These are phyloP conservation scores for Exophiala bonariae DNA, from an alignment of 2,329 filamentous ascomycete genomes.

Conservation along the genomic window DNA sequence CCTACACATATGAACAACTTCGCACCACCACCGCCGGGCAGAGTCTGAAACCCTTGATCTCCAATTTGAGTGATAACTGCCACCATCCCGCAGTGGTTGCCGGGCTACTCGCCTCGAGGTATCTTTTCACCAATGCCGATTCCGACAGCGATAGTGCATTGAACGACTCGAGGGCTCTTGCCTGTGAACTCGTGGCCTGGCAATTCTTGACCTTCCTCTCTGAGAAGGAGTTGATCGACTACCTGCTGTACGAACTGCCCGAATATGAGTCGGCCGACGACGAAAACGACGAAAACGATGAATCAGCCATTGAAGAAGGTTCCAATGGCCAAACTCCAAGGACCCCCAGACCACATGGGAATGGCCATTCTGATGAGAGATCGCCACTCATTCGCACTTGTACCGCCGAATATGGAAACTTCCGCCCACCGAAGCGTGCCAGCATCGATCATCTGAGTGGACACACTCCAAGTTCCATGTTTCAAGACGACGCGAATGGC, in stretches of 20 bases:
- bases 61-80: slow-evolving; percentile 40
- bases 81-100: slow-evolving; percentile 46
- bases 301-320: slow-evolving; percentile 10
- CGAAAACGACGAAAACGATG: slow-evolving; percentile 3
- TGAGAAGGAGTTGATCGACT: slow-evolving; percentile 58
- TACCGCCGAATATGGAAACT: slow-evolving; percentile 11
- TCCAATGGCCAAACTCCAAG: background rate
- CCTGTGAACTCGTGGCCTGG: slow-evolving; percentile 64
- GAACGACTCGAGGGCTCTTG: slow-evolving; percentile 56
- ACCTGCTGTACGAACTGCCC: slow-evolving; percentile 55
- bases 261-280: slow-evolving; percentile 11
- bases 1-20: slow-evolving; percentile 47
- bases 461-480: slow-evolving; percentile 7
- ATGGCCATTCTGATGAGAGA: slow-evolving; percentile 26
- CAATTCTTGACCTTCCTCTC: slow-evolving; percentile 59
- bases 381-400: slow-evolving; percentile 32
- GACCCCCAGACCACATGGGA: slow-evolving; percentile 3
- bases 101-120: slow-evolving; percentile 59
- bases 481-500: slow-evolving; percentile 6
- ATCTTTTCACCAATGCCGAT: slow-evolving; percentile 54
- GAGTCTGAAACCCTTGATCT: slow-evolving; percentile 39
- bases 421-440: slow-evolving; percentile 18
- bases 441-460: slow-evolving; percentile 10
- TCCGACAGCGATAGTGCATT: slow-evolving; percentile 54
- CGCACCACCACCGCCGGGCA: slow-evolving; percentile 39